Base-by-base conservation (phyloP, 169 alveolate genomes). In the Eimeria falciformis region DNA sequence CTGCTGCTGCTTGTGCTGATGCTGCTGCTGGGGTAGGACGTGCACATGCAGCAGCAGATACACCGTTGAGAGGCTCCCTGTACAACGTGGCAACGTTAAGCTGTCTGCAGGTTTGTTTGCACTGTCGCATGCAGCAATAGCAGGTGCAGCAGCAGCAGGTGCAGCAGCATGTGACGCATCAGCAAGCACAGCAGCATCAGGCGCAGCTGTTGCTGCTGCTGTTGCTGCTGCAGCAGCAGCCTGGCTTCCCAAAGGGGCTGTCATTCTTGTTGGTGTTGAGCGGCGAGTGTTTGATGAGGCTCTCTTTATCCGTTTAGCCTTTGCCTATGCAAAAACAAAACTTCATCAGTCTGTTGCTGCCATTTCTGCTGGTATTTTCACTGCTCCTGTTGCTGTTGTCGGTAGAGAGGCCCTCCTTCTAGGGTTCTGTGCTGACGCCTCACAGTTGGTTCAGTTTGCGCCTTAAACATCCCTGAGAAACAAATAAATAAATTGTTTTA, bases 11-110 rank as follows among this genome's bases (percentile, higher is more conserved):
- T 50, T 50, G n/a, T 50, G 62, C 62, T 7, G 62, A 7, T 7
- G 62, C 21, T 9, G 68, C 86, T 77, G 68, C 14, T 45, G 6
- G 47, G 68, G 86, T 17, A 77, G 68, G 25, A 77, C 11, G 69
- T 47, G 86, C 12, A 77, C 53, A 3, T 77, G 86, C 23, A 77
- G 50, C 86, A 77, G 69, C 40, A 77, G 86, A 45, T n/a, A 77
- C 25, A 77, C 86, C 25, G 86, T 77, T 7, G 86, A 77, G 45
- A 77, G 86, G 86, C 86, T 77, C 50, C 86, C 86, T 21, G 66
- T 46, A 25, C n/a, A 9, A 12, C 86, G 66, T 0, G 27, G 47
- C 69, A 77, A 46, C 18, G 65, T 1, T 2, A 12, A 53, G n/a
- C 65, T 3, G 0, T 17, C 17, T 17, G 65, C 25, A 12, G 65